Evolutionary conservation across 352 stramenopile genomes (phyloP).

Genomic region (Pythium rishiriense): DNA sequence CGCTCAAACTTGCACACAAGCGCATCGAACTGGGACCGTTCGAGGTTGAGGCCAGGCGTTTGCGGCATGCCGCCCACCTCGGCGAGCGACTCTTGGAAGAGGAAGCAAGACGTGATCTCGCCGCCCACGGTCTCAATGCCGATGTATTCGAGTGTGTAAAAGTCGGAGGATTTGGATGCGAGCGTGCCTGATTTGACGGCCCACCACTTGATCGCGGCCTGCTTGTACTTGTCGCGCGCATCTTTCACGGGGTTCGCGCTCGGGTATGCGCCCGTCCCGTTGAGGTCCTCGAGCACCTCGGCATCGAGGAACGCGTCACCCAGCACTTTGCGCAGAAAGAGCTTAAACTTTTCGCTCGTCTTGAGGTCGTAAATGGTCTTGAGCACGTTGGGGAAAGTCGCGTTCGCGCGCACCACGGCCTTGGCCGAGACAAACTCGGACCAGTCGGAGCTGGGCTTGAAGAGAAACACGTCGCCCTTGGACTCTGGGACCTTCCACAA

Average conservation of each 20-base stretch:
- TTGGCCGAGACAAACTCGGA: constrained; percentile 86
- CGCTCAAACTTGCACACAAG: constrained; percentile 88
- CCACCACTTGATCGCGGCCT: constrained; percentile 89
- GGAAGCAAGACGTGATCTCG: constrained; percentile 81
- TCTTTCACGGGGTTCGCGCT: constrained; percentile 69
- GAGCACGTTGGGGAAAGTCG: constrained; percentile 77
- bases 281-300: constrained; percentile 82
- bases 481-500: constrained; percentile 82
- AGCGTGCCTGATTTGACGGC: constrained; percentile 81
- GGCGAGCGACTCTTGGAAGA: constrained; percentile 84
- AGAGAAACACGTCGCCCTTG: constrained; percentile 80
- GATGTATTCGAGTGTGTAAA: constrained; percentile 88
- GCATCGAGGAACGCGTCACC: constrained; percentile 83
- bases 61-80: constrained; percentile 84
- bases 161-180: constrained; percentile 81
- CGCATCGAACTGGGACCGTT: constrained; percentile 82
- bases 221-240: constrained; percentile 82
- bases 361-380: constrained; percentile 87
- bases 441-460: constrained; percentile 86
- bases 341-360: constrained; percentile 81
- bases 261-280: constrained; percentile 76
- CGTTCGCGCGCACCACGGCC: constrained; percentile 74
- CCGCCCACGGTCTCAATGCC: constrained; percentile 74
- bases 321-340: constrained; percentile 81
- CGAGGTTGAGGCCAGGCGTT: constrained; percentile 74